These are phyloP conservation scores for Asterionellopsis glacialis DNA, from an alignment of 108 stramenopile genomes.

Conservation along the genomic window DNA sequence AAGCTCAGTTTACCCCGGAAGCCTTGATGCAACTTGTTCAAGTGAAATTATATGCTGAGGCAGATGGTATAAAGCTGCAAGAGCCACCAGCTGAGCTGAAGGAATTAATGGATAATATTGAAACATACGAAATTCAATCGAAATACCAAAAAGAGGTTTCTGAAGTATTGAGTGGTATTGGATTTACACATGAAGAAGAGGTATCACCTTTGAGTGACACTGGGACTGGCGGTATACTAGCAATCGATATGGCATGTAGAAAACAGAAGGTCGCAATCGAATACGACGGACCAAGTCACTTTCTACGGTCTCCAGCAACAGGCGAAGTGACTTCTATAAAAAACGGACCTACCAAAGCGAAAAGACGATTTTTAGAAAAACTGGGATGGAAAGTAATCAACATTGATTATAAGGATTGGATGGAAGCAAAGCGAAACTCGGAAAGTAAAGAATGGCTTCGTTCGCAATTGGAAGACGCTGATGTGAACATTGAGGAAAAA, in stretches of 20 bases:
- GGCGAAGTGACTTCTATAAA: neutral
- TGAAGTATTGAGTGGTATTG: neutral
- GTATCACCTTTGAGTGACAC: neutral
- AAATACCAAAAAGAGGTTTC: neutral
- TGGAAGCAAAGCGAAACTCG: neutral
- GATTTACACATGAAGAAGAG: neutral
- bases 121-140: neutral
- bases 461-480: neutral
- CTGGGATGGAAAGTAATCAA: constrained; percentile 19
- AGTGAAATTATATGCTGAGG: neutral
- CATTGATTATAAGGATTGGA: constrained; percentile 9
- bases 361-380: constrained; percentile 14
- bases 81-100: neutral
- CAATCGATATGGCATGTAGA: constrained; percentile 15
- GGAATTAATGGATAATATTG: neutral
- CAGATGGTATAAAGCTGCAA: neutral
- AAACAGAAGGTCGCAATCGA: constrained; percentile 13
- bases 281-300: constrained; percentile 14
- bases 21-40: neutral
- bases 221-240: constrained; percentile 1
- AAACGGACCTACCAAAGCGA: constrained; percentile 15
- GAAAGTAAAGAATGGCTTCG: constrained; percentile 1
- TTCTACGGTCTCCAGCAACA: neutral
- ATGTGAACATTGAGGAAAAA: too few species aligned
- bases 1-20: neutral